phyloP scores from a whole-genome alignment of 257 asterid species.

The Vinca minor region DNA sequence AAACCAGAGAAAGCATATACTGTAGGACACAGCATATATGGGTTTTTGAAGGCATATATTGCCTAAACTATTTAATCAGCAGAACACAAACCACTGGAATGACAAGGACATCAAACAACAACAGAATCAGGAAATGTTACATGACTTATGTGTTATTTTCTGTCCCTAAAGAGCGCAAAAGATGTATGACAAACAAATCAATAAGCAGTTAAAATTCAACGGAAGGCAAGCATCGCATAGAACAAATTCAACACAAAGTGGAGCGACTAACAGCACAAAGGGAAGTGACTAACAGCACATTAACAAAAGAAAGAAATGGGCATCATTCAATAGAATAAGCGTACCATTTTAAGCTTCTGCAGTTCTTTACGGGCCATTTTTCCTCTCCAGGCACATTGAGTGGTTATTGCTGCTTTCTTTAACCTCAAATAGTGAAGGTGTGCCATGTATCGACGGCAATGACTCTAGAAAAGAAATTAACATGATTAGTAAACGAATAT shows the following conservation, averaged over 20 bases:
- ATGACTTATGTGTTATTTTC: not conserved
- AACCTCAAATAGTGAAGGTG: slow-evolving; percentile 30
- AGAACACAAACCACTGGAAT: not conserved
- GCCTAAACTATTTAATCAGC: not conserved
- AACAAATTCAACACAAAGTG: not conserved
- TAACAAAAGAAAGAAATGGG: not conserved
- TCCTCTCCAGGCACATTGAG: slow-evolving; percentile 62
- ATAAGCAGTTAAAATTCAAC: not conserved
- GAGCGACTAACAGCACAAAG: no score
- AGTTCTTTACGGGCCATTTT: slow-evolving; percentile 46
- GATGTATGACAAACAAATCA: not conserved
- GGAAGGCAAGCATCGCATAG: not conserved
- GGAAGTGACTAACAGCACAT: no score
- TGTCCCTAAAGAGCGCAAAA: not conserved
- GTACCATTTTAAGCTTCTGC: slow-evolving; percentile 55
- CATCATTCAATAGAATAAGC: slow-evolving; percentile 14
- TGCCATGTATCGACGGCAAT: slow-evolving; percentile 37
- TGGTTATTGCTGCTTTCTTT: slow-evolving; percentile 43
- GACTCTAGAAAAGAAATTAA: slow-evolving; percentile 31
- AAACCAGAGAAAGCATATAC: not conserved
- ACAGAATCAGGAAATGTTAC: not conserved
- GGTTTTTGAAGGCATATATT: not conserved
- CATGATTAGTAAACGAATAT: no score
- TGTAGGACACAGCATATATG: no score
- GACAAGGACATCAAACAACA: not conserved